These are phyloP conservation scores for Paspalum notatum DNA, from an alignment of 176 grass and related monocot species.

Conservation along the genomic window DNA sequence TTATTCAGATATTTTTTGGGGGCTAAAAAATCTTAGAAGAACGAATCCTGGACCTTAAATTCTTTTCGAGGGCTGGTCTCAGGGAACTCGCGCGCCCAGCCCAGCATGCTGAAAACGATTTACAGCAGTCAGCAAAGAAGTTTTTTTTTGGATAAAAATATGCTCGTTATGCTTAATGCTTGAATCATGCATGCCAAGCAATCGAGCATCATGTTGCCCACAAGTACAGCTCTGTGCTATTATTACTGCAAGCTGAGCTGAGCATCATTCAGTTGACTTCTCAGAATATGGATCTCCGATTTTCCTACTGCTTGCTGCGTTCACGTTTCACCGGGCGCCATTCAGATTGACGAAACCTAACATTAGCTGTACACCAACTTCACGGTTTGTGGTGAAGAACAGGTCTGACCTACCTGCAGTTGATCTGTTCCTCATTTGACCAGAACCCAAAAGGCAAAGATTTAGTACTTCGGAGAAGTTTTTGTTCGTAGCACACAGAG, in stretches of 20 bases:
- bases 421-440: conserved; percentile 10
- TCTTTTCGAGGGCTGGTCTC: no score
- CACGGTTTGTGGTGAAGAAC: neutral
- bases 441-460: neutral
- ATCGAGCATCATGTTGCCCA: neutral
- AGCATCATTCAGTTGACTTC: conserved; percentile 32
- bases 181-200: neutral
- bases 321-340: neutral
- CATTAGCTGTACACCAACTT: conserved; percentile 4
- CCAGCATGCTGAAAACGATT: no score
- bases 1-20: neutral
- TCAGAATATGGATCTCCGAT: no score
- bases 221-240: neutral
- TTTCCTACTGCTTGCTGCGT: neutral
- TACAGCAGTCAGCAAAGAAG: no score
- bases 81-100: no score
- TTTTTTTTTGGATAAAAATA: no score
- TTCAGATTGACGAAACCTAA: neutral
- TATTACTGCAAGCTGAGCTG: neutral
- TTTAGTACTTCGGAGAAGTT: neutral
- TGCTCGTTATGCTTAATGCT: no score
- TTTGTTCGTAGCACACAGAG: neutral
- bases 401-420: neutral
- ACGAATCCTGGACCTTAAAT: no score
- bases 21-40: no score